Evolutionary conservation across 2,329 filamentous ascomycete genomes (phyloP).

Genomic region (Plectosphaerella cucumerina): DNA sequence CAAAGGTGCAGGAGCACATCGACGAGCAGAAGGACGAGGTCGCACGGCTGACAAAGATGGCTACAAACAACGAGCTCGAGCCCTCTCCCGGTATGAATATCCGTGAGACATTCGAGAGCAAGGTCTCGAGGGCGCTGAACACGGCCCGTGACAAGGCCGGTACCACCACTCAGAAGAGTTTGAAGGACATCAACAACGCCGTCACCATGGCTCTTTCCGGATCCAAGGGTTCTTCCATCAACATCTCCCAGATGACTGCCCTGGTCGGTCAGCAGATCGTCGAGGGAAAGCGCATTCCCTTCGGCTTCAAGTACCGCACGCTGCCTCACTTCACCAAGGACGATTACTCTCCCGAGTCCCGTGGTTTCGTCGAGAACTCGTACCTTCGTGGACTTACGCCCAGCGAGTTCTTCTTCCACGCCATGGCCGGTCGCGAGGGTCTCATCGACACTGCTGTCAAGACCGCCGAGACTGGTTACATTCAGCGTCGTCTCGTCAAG

Average conservation of each 20-base stretch:
- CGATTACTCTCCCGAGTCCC: constrained; percentile 94
- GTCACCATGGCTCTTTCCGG: constrained; percentile 95
- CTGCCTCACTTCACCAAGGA: constrained; percentile 98
- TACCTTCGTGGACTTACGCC: constrained; percentile 94
- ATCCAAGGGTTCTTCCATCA: constrained; percentile 98
- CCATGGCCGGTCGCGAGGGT: constrained; percentile 99
- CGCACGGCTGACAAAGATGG: constrained; percentile 66
- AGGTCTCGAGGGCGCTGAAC: constrained; percentile 91
- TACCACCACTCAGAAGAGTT: constrained; percentile 82
- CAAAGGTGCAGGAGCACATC: constrained; percentile 79
- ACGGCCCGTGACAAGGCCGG: constrained; percentile 94
- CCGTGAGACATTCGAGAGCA: constrained; percentile 95
- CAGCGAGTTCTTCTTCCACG: constrained; percentile 98
- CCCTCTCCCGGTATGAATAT: constrained; percentile 98
- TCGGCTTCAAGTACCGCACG: constrained; percentile 97
- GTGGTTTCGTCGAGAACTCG: constrained; percentile 98
- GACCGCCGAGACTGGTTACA: constrained; percentile 98
- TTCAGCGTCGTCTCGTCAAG: constrained; percentile 96
- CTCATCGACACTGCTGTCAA: constrained; percentile 99
- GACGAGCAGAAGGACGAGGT: constrained; percentile 79
- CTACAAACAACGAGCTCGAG: constrained; percentile 84
- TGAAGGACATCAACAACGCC: constrained; percentile 95
- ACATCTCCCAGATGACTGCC: constrained; percentile 99
- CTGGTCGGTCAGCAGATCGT: constrained; percentile 97
- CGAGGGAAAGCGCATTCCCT: constrained; percentile 97